Percentiles rank a stretch among this genome's conserved stretches.
Conservation (phyloP, 768 basidiomycete species). For the Amanita jacksonii region DNA sequence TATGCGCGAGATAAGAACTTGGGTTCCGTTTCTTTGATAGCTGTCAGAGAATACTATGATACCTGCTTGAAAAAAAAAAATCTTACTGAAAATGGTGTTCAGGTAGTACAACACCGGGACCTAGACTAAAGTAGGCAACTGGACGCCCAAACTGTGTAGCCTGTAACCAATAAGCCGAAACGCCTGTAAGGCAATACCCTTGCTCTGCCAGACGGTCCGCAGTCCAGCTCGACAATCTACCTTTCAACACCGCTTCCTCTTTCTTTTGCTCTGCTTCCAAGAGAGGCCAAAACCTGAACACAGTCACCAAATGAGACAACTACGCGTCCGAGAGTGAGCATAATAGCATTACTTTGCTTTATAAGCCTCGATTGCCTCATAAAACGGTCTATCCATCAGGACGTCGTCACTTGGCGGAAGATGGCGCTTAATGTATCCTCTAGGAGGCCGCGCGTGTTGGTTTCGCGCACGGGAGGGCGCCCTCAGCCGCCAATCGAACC, state of each 20-base stretch:
- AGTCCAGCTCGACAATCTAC: constrained; percentile 64
- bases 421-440: constrained; percentile 27
- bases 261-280: constrained; percentile 49
- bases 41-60: neutral
- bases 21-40: constrained; percentile 52
- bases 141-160: constrained; percentile 54
- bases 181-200: constrained; percentile 61
- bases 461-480: constrained; percentile 33
- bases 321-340: constrained; percentile 11
- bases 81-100: constrained; percentile 65
- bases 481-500: constrained; percentile 58
- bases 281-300: constrained; percentile 31
- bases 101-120: constrained; percentile 54
- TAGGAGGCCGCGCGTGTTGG: constrained; percentile 10
- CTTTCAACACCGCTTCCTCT: constrained; percentile 45
- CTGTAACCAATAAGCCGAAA: constrained; percentile 62
- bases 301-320: neutral
- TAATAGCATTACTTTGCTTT: constrained; percentile 45
- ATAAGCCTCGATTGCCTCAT: constrained; percentile 45
- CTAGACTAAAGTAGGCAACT: constrained; percentile 54
- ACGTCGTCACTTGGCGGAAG: constrained; percentile 25
- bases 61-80: neutral
- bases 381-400: constrained; percentile 30
- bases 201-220: constrained; percentile 49
- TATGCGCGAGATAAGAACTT: constrained; percentile 51